Evolutionary conservation across 441 rosid species (phyloP).

Genomic region (Euphorbia schlechtendalii): DNA sequence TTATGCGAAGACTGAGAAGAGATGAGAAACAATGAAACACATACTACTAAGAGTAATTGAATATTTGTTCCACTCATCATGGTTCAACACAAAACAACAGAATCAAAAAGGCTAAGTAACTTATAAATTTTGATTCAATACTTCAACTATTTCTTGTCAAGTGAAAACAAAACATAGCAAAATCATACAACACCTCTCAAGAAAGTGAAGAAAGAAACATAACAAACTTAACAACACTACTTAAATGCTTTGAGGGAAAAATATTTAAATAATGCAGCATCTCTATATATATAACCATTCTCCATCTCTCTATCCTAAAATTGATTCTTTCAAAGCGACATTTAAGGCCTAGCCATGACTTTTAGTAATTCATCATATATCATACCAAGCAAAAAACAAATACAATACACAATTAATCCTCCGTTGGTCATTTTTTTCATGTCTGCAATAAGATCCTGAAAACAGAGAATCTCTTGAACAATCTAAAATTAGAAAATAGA

Average conservation of each 20-base stretch:
- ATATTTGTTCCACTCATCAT: no score
- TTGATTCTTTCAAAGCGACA: background rate
- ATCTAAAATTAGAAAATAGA: background rate
- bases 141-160: no score
- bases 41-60: background rate
- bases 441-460: background rate
- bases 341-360: background rate
- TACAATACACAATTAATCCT: conserved; percentile 5
- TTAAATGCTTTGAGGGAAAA: background rate
- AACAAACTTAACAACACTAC: background rate
- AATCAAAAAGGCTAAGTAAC: background rate
- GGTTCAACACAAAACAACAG: background rate
- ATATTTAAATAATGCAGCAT: background rate
- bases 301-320: background rate
- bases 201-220: background rate
- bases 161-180: background rate
- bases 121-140: background rate
- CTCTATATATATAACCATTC: background rate
- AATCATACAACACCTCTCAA: background rate
- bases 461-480: background rate
- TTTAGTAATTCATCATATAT: background rate
- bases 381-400: background rate
- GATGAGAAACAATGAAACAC: background rate
- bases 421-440: background rate
- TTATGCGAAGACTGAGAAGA: background rate